These are phyloP conservation scores for Saccharomyces hybrid DNA, from an alignment of 1,139 yeast genomes.

Conservation along the genomic window DNA sequence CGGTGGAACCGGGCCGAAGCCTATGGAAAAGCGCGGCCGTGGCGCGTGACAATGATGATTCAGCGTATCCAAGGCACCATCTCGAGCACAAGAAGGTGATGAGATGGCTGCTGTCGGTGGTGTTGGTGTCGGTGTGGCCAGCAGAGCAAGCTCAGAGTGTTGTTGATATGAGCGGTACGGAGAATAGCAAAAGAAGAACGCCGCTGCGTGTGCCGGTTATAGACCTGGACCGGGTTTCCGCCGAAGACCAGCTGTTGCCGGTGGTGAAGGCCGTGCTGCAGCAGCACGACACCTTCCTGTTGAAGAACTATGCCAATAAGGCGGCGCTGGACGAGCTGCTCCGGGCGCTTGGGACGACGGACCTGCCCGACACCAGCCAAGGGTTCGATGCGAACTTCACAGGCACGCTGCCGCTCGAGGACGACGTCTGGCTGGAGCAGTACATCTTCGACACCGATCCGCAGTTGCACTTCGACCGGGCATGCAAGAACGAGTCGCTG, in stretches of 20 bases:
- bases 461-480: constrained; percentile 11
- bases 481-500: constrained; percentile 11
- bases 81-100: not conserved
- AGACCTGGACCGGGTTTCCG: constrained; percentile 23
- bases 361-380: constrained; percentile 10
- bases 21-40: not conserved
- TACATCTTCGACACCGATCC: constrained; percentile 20
- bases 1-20: constrained; percentile 1
- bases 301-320: constrained; percentile 27
- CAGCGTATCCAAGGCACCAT: not conserved
- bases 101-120: not conserved
- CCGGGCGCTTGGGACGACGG: constrained; percentile 5
- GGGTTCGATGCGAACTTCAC: constrained; percentile 27
- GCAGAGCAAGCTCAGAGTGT: not conserved
- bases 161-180: not conserved
- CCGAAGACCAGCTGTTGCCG: constrained; percentile 17
- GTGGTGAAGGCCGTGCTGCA: constrained; percentile 18
- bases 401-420: constrained; percentile 15
- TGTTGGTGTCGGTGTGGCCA: not conserved
- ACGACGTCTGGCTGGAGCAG: constrained; percentile 21
- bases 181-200: not conserved
- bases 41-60: not conserved
- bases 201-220: constrained; percentile 14
- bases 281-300: constrained; percentile 22
- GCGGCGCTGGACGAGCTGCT: constrained; percentile 13